Conservation (phyloP, 176 grass and related monocot species). For the Areca catechu region DNA sequence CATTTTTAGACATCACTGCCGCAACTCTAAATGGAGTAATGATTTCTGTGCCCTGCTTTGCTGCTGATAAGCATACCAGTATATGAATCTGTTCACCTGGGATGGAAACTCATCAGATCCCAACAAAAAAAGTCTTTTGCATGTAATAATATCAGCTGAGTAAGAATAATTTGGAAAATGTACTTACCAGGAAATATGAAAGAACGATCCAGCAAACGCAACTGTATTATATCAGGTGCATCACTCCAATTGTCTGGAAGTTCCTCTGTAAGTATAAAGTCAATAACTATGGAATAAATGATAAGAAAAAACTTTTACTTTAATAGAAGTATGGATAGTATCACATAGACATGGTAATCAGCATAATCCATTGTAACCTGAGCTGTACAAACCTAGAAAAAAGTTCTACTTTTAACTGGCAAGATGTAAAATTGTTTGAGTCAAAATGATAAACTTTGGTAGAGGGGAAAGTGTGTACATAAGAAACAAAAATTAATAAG, state of each 20-base stretch:
- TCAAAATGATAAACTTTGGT: no score
- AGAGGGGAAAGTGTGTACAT: no score
- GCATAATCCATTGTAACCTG: no score
- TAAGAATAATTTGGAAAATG: conserved; percentile 8
- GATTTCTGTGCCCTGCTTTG: conserved; percentile 43
- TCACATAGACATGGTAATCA: no score
- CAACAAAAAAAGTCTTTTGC: no score
- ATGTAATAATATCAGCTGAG: not conserved
- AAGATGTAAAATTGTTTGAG: no score
- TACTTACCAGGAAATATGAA: conserved; percentile 91
- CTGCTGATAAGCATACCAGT: conserved; percentile 60
- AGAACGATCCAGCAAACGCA: conserved; percentile 58
- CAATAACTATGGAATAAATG: no score
- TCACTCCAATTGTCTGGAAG: conserved; percentile 60
- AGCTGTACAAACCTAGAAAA: no score
- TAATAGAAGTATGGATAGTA: no score
- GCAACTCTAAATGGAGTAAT: conserved; percentile 70
- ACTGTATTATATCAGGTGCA: conserved; percentile 40
- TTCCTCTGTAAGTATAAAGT: conserved; percentile 28
- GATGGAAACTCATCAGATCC: conserved; percentile 6
- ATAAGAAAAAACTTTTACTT: no score
- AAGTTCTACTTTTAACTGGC: no score
- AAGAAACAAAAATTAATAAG: no score
- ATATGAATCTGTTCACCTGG: conserved; percentile 91
- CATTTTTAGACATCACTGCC: conserved; percentile 52